phyloP scores from a whole-genome alignment of 2,329 filamentous ascomycete genomes.

The Beauveria asiatica region DNA sequence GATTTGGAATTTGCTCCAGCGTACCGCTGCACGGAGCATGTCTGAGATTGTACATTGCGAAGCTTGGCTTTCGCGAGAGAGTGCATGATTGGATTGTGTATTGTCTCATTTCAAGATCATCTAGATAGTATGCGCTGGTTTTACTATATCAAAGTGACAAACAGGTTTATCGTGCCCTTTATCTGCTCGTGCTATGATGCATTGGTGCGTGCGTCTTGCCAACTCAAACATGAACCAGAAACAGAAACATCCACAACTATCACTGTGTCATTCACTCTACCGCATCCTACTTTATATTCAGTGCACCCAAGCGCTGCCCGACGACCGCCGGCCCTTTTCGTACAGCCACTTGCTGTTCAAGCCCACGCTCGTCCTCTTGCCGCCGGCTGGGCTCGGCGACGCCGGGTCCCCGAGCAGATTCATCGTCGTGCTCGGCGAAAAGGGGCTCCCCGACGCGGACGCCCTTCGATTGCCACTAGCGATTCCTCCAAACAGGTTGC shows the following conservation, averaged over 20 bases:
- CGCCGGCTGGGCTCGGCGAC: conserved; percentile 56
- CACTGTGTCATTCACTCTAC: background rate
- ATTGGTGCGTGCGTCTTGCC: background rate
- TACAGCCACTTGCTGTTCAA: conserved; percentile 95
- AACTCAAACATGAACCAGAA: background rate
- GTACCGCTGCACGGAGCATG: background rate
- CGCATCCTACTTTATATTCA: conserved; percentile 13
- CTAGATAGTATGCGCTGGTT: conserved; percentile 1
- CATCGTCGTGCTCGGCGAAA: conserved; percentile 39
- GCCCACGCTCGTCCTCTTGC: conserved; percentile 64
- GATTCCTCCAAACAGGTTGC: background rate
- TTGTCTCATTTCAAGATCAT: background rate
- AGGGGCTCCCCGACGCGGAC: conserved; percentile 47
- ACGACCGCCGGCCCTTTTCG: conserved; percentile 61
- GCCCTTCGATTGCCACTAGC: conserved; percentile 17
- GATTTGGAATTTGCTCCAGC: background rate
- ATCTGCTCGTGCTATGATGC: background rate
- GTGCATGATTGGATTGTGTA: background rate
- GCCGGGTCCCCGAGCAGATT: conserved; percentile 50
- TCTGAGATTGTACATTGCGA: background rate
- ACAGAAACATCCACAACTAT: background rate
- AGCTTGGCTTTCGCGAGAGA: background rate
- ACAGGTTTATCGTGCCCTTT: background rate
- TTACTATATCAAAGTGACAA: background rate
- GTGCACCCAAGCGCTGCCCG: conserved; percentile 33